Base-by-base conservation (phyloP, 2,329 filamentous ascomycete species). In the Fusarium ambrosium region DNA sequence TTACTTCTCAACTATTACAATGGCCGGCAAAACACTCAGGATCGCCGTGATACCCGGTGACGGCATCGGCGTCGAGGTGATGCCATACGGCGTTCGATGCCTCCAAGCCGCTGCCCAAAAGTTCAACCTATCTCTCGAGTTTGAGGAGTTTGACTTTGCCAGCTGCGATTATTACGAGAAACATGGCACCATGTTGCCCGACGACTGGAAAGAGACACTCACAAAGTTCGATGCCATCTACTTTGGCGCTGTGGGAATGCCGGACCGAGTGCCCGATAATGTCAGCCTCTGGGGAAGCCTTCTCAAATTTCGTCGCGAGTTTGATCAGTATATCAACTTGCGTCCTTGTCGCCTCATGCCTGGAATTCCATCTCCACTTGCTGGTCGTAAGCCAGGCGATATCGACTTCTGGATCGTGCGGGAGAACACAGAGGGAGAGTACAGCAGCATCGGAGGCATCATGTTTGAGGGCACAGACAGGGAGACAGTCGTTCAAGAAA, bases 311-410 rank as follows among this genome's bases (percentile, higher is more conserved):
- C 89, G 92, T 41, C 90, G 92, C 62, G 87, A 90, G 41, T 86
- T 93, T 55, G 91, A 93, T 70, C 91, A 93, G 77, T 93, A 92
- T 77, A 88, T 92, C 73, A 94, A 93, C 72, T 87, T 93, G 0
- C 87, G 92, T 1, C 92, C 91, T 0, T 92, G 90, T 2, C 87
- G 88, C 13, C 85, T 92, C 36, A 87, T 93, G 78, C 87, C 87
- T 0, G 91, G 91, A 9, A 90, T 90, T 0, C 82, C 85, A 48
- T 91, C 88, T 7, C 91, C 91, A 0, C 83, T 93, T 16, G 84
- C 83, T 0, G 84, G 86, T 66, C 82, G 88, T 66, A 83, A 85
- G 74, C 85, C 87, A 0, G 90, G 89, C 1, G 89, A 92, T 61
- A 87, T 93, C 1, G 90, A 93, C 82, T 92, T 91, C 86, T 89